Percentiles rank a stretch among this genome's conserved stretches.
Conservation (phyloP, 2,329 filamentous ascomycete genomes). For the Colletotrichum sp. region DNA sequence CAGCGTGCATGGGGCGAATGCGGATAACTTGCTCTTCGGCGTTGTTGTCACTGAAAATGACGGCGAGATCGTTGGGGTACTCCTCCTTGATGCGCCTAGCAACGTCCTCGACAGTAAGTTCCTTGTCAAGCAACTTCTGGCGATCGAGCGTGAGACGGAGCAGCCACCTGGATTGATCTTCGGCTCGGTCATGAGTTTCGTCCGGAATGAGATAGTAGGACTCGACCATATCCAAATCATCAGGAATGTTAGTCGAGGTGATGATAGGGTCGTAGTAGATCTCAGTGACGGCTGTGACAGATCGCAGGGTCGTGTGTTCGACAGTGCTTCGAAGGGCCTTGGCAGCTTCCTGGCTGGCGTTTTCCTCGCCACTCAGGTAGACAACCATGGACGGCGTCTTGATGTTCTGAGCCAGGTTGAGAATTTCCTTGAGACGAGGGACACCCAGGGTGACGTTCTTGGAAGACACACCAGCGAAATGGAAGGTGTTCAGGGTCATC, state of each 20-base stretch:
- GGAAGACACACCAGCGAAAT: slow-evolving; percentile 99
- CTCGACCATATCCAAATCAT: slow-evolving; percentile 92
- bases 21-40: slow-evolving; percentile 94
- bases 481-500: slow-evolving; percentile 99
- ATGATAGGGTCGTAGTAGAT: slow-evolving; percentile 98
- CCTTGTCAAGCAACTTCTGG: slow-evolving; percentile 94
- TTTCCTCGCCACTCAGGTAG: slow-evolving; percentile 68
- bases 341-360: slow-evolving; percentile 76
- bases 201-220: slow-evolving; percentile 96
- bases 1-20: slow-evolving; percentile 77
- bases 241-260: slow-evolving; percentile 81
- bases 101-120: slow-evolving; percentile 88
- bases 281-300: slow-evolving; percentile 89
- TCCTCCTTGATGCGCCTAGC: slow-evolving; percentile 88
- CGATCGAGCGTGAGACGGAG: slow-evolving; percentile 92
- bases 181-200: slow-evolving; percentile 64
- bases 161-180: slow-evolving; percentile 91
- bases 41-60: slow-evolving; percentile 98
- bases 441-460: slow-evolving; percentile 99
- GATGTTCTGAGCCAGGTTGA: slow-evolving; percentile 97
- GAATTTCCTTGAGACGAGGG: slow-evolving; percentile 98
- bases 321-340: slow-evolving; percentile 88
- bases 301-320: slow-evolving; percentile 92
- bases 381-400: slow-evolving; percentile 98
- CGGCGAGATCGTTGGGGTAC: slow-evolving; percentile 82